A percentile compares a stretch with the other conserved stretches of the same genome.
Conservation (phyloP, 129 eudicot species). For the Deinandra increscens region DNA sequence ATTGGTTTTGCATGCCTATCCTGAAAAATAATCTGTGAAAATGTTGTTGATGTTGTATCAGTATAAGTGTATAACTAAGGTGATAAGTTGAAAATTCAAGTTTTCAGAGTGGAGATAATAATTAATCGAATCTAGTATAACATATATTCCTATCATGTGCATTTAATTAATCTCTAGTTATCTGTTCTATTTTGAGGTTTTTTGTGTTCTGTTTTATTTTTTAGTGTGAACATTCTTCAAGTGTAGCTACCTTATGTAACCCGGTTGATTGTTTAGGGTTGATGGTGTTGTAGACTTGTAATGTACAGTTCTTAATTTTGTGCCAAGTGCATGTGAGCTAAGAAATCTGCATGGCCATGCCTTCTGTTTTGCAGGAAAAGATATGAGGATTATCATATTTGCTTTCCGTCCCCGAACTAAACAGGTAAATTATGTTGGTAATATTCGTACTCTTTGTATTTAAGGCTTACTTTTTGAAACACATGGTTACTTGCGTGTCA, state of each 20-base stretch:
- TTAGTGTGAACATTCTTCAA: not conserved
- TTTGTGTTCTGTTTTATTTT: constrained; percentile 7
- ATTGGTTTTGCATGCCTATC: constrained; percentile 9
- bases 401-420: constrained; percentile 88
- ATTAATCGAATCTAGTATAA: not conserved
- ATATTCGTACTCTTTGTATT: not conserved
- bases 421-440: constrained; percentile 55
- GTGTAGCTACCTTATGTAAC: not conserved
- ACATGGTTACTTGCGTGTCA: not conserved
- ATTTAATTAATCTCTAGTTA: constrained; percentile 9
- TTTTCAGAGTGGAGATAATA: constrained; percentile 5
- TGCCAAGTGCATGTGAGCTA: constrained; percentile 18
- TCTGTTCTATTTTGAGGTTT: constrained; percentile 5
- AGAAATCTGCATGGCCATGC: constrained; percentile 18
- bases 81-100: constrained; percentile 14
- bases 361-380: constrained; percentile 73
- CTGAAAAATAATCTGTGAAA: constrained; percentile 15
- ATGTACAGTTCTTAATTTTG: not conserved
- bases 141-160: constrained; percentile 1
- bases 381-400: constrained; percentile 88
- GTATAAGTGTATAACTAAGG: not conserved
- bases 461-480: not conserved
- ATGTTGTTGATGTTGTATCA: constrained; percentile 20
- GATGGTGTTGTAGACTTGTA: constrained; percentile 9
- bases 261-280: constrained; percentile 13